Base-by-base conservation (phyloP, 306 rosid genomes). In the Citrullus colocynthis region DNA sequence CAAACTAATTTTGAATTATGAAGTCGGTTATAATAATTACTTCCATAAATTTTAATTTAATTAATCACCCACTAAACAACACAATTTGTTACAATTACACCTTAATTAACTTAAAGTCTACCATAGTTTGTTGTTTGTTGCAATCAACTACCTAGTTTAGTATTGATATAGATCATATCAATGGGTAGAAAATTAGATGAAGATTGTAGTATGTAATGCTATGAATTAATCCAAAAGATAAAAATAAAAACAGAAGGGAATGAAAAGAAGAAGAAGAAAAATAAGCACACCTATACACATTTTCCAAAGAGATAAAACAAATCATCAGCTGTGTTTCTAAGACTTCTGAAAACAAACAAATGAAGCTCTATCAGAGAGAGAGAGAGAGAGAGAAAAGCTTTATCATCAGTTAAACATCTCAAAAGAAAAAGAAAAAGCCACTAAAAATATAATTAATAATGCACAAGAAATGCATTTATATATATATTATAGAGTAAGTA, bases 281-380 rank as follows among this genome's bases (percentile, higher is more conserved):
- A 18, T 17, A 39, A 51, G 34, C 77, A 73, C 24, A 13, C 44
- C 30, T 73, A 73, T 73, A 73, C 77, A 73, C 77, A 73, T 48
- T 48, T 51, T 14, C 20, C 20, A 73, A 72, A 72, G 58, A 49
- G 44, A 72, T 72, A 15, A 17, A 65, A 49, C 76, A 71, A 71
- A 70, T 70, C 58, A 42, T 67, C 9, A 67, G 76, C 57, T 6
- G 24, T 70, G 18, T 6, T 70, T 70, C 76, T 70, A 14, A 45
- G 56, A 7, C 42, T 69, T 12, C 8, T n/a, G 6, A 13, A 14
- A 69, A 69, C 37, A 48, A 28, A 71, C 76, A 71, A 71, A 48
- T 44, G 21, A 44, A 42, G 9, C 24, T 41, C 74, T 8, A 54
- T 66, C 52, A 54, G 52, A 67, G 6, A 20, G 6, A 30, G 2